These are phyloP conservation scores for Diaporthe ilicicola DNA, from an alignment of 2,329 filamentous ascomycete genomes.

Conservation along the genomic window DNA sequence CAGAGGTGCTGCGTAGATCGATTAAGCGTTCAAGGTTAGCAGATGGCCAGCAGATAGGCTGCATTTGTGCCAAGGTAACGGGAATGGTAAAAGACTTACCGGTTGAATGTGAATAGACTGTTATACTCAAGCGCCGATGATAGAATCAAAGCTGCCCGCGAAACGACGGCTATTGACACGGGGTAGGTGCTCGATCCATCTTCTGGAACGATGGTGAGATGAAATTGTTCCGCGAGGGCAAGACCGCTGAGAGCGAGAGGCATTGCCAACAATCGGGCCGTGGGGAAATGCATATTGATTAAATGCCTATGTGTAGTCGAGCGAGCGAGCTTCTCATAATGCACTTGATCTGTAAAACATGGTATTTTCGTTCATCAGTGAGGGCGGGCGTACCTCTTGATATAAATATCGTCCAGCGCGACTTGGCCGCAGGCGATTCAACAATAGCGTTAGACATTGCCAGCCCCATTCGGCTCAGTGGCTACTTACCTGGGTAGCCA, in stretches of 20 bases:
- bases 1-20: not conserved
- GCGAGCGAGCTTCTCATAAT: not conserved
- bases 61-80: not conserved
- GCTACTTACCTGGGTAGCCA: no score
- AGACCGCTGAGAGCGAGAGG: not conserved
- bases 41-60: not conserved
- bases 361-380: not conserved
- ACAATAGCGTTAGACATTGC: not conserved
- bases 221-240: not conserved
- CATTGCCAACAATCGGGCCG: not conserved
- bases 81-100: not conserved
- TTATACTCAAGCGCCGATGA: conserved; percentile 16
- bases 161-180: conserved; percentile 6
- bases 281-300: not conserved
- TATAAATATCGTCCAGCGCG: not conserved
- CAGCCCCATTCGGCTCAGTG: not conserved
- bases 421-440: not conserved
- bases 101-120: not conserved
- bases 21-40: no score
- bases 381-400: not conserved
- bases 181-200: conserved; percentile 7
- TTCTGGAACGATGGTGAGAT: conserved; percentile 8
- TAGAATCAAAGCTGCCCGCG: conserved; percentile 16
- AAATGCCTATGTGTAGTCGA: not conserved
- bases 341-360: no score